Conservation (phyloP, 78 protist genomes). For the Creolimax fragrantissima region DNA sequence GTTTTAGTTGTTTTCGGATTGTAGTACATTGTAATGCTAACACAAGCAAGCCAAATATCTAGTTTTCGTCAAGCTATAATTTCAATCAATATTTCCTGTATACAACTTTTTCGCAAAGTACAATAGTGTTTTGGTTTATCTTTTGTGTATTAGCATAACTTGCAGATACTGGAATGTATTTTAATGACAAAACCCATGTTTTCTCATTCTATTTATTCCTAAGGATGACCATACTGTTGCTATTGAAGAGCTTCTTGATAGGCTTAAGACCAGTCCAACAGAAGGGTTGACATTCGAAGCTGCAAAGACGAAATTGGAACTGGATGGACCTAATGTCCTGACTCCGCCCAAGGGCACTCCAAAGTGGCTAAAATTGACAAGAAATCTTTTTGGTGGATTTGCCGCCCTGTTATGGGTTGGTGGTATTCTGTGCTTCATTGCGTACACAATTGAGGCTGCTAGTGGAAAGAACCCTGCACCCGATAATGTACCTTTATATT, state of each 20-base stretch:
- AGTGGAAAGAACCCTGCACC: neutral
- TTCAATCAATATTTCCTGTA: too few relatives aligned
- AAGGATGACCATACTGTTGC: constrained; percentile 21
- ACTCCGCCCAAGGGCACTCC: constrained; percentile 52
- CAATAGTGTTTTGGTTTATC: too few relatives aligned
- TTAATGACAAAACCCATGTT: too few relatives aligned
- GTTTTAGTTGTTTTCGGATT: too few relatives aligned
- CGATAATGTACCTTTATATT: neutral
- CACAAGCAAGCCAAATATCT: too few relatives aligned
- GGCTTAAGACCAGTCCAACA: neutral
- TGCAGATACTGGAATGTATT: too few relatives aligned
- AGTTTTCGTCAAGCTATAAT: too few relatives aligned
- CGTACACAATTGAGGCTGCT: constrained; percentile 20
- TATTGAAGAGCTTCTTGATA: neutral
- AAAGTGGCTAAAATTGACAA: constrained; percentile 23
- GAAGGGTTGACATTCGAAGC: neutral
- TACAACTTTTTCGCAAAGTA: too few relatives aligned
- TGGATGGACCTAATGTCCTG: constrained; percentile 50
- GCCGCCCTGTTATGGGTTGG: constrained; percentile 52
- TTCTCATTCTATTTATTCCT: too few relatives aligned
- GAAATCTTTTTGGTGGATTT: constrained; percentile 35
- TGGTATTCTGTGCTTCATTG: constrained; percentile 50
- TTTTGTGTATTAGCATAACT: too few relatives aligned
- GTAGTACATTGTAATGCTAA: too few relatives aligned
- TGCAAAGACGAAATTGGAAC: neutral